Percentiles rank a stretch among this genome's conserved stretches.
Evolutionary conservation across 768 basidiomycete genomes (phyloP).

Genomic region (Lactarius quietus): DNA sequence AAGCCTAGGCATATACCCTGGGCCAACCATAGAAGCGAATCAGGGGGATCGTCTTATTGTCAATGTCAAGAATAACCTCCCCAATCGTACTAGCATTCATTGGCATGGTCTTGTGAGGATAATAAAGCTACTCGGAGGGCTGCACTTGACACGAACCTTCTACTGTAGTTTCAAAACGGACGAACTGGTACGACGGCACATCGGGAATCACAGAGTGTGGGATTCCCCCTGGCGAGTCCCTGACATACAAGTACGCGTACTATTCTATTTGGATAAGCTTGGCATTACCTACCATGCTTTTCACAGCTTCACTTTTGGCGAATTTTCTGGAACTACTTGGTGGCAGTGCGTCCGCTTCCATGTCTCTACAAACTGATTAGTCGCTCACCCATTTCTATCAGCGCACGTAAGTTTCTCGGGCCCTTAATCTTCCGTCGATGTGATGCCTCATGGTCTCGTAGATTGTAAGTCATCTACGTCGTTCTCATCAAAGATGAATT

Average conservation of each 20-base stretch:
- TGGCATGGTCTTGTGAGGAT: conserved; percentile 35
- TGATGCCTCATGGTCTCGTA: not conserved
- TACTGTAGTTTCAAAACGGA: conserved; percentile 43
- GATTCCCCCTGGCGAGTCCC: conserved; percentile 46
- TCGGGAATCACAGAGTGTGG: conserved; percentile 48
- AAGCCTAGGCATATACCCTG: conserved; percentile 34
- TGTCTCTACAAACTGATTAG: not conserved
- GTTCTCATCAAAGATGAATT: not conserved
- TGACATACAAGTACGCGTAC: conserved; percentile 36
- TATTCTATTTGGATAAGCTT: not conserved
- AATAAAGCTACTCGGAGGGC: too few relatives aligned
- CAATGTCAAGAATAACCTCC: conserved; percentile 36
- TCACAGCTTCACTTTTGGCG: conserved; percentile 40
- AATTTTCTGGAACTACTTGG: conserved; percentile 47
- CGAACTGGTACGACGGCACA: conserved; percentile 49
- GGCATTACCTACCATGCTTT: not conserved
- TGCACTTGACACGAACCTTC: conserved; percentile 13
- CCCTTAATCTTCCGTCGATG: not conserved
- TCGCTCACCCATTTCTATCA: conserved; percentile 2
- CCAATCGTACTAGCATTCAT: conserved; percentile 36
- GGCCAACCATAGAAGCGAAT: conserved; percentile 40
- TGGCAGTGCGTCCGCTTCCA: conserved; percentile 38
- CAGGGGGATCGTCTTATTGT: conserved; percentile 37
- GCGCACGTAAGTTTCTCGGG: conserved; percentile 29
- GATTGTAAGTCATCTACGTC: conserved; percentile 26